phyloP scores from a whole-genome alignment of 1,284 basidiomycete genomes.

The Apiotrichum domesticum region DNA sequence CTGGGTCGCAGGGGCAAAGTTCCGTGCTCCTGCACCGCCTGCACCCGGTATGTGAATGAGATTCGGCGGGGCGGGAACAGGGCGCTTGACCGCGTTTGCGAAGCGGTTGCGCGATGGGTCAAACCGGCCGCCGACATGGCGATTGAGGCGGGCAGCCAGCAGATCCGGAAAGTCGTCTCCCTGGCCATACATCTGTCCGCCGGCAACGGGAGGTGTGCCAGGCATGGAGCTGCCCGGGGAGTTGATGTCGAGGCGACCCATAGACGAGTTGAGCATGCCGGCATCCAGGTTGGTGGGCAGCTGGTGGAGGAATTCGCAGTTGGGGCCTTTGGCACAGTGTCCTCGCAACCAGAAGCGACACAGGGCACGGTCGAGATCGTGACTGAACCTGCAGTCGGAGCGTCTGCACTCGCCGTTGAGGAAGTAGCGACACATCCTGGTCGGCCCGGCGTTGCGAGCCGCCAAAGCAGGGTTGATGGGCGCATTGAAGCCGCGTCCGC shows the following conservation, averaged over 20 bases:
- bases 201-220: constrained; percentile 21
- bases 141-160: constrained; percentile 44
- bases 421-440: constrained; percentile 85
- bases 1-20: constrained; percentile 22
- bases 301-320: constrained; percentile 70
- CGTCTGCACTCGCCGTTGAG: constrained; percentile 91
- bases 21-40: constrained; percentile 18
- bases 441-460: constrained; percentile 41
- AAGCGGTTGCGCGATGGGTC: constrained; percentile 81
- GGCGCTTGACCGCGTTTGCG: constrained; percentile 51
- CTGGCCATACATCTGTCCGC: constrained; percentile 28
- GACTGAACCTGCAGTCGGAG: constrained; percentile 93
- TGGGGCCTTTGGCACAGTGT: constrained; percentile 88
- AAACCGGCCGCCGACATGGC: constrained; percentile 42
- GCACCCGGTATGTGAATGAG: constrained; percentile 12
- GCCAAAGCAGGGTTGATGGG: constrained; percentile 32
- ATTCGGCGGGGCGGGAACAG: constrained; percentile 26
- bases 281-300: constrained; percentile 58
- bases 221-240: constrained; percentile 47
- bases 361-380: constrained; percentile 83
- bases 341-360: constrained; percentile 98
- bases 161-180: constrained; percentile 81
- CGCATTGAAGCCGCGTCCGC: constrained; percentile 29
- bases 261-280: constrained; percentile 54
- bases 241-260: constrained; percentile 59